Evolutionary conservation across 805 yeast genomes (phyloP), one percentile per base, ranked within the genome.

Genomic region (Suhomyces tanzawaensis): DNA sequence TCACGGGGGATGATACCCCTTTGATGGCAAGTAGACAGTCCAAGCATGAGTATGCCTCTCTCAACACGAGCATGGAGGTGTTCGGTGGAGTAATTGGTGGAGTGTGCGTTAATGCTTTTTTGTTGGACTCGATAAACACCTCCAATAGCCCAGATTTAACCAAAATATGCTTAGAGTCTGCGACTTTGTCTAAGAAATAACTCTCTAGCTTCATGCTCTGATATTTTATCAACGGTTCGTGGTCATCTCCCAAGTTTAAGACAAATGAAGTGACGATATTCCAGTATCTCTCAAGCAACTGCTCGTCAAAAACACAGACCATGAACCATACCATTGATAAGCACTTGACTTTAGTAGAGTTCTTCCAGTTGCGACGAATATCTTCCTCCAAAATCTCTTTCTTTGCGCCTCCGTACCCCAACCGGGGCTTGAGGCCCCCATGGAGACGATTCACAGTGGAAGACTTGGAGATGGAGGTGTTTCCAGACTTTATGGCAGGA

Each of bases 201-300:
- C 9, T 21, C 19, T 61, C 36, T n/a, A 60, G 35, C 6, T 38
- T 35, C 31, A 57, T 46, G 14, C 56, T 62, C 34, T 58, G 60
- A 1, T 49, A 42, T 37, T 66, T 62, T 32, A 56, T 48, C 4
- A 36, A 25, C 4, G 60, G 56, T 18, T 58, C 60, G 31, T 59
- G 55, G 40, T 64, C 66, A 39, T 64, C 69, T 27, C 65, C 49
- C 5, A 67, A 47, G 32, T 62, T 64, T 14, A 67, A 51, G 3
- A 60, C 47, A 32, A 62, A 64, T 4, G 70, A 53, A 8, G 67
- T 49, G 9, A 62, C 36, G 3, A 53, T n/a, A 6, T 55, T 47
- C 62, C 66, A 57, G 25, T 50, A 36, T 21, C 27, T n/a, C 13
- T 7, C 27, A 3, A 17, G 7, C 17, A 19, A 23, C 4, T 7